These are phyloP conservation scores for Termitomyces sp. DNA, from an alignment of 768 basidiomycete species.

Conservation along the genomic window DNA sequence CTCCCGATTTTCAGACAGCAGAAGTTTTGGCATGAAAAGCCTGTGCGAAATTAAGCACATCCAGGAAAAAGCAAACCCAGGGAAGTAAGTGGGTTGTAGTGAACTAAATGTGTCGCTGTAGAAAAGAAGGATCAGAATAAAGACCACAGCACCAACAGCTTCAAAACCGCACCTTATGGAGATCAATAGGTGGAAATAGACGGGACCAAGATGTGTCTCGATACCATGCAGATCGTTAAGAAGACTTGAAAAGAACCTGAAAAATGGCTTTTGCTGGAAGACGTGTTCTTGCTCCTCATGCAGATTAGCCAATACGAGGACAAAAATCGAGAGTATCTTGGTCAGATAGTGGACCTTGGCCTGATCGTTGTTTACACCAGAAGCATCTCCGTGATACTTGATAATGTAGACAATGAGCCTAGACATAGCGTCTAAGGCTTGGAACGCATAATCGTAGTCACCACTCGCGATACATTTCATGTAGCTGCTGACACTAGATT, in stretches of 20 bases:
- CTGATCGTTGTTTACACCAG: conserved; percentile 87
- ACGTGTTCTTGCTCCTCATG: conserved; percentile 90
- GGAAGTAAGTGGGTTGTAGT: conserved; percentile 93
- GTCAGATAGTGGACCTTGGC: conserved; percentile 96
- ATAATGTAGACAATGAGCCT: conserved; percentile 95
- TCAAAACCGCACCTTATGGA: conserved; percentile 67
- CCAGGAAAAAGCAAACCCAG: conserved; percentile 98
- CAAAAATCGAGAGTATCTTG: conserved; percentile 96
- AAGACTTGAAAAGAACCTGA: conserved; percentile 96
- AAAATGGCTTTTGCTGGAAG: conserved; percentile 98
- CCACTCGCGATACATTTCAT: conserved; percentile 67
- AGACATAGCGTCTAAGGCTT: conserved; percentile 92
- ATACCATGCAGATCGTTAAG: conserved; percentile 88
- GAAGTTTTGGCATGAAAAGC: conserved; percentile 94
- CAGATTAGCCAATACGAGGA: conserved; percentile 89
- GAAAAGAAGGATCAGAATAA: conserved; percentile 12
- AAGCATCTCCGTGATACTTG: conserved; percentile 98
- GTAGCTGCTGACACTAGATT: conserved; percentile 89
- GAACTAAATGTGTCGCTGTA: conserved; percentile 91
- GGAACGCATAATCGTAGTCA: conserved; percentile 77
- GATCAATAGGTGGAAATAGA: conserved; percentile 85
- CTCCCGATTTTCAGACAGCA: conserved; percentile 85
- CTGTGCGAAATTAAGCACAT: conserved; percentile 94
- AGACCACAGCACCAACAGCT: not conserved
- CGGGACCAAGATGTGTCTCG: conserved; percentile 78